Conservation (phyloP, 1,284 basidiomycete species). For the Boletellus deceptivus region DNA sequence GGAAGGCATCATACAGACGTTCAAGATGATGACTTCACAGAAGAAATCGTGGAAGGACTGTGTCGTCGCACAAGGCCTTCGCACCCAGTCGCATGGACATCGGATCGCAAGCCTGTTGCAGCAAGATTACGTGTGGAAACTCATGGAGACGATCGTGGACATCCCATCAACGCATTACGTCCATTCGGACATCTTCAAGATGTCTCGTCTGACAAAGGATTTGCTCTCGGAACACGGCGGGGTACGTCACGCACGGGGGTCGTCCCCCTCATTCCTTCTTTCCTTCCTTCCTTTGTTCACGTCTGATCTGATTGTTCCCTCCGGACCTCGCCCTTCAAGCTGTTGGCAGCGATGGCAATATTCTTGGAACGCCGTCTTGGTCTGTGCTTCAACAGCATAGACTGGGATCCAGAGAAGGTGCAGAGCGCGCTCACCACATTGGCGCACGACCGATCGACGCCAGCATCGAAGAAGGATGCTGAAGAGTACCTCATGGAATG, state of each 20-base stretch:
- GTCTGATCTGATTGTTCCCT: too few species aligned
- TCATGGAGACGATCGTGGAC: background rate
- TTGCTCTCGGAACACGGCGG: background rate
- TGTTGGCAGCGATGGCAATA: background rate
- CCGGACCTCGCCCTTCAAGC: too few species aligned
- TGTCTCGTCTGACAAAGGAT: background rate
- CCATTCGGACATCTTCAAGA: constrained; percentile 2
- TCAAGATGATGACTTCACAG: background rate
- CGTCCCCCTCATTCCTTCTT: too few species aligned
- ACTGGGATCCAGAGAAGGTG: too few species aligned
- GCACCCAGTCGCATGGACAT: background rate
- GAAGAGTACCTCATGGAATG: background rate
- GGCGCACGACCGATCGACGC: too few species aligned
- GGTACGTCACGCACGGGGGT: too few species aligned
- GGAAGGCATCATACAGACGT: background rate
- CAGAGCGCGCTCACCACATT: too few species aligned
- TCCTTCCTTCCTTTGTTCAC: too few species aligned
- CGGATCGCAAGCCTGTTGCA: background rate
- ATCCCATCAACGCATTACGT: background rate
- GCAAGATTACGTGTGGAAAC: constrained; percentile 1
- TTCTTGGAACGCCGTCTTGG: background rate
- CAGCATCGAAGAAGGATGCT: too few species aligned
- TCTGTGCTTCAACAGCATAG: background rate
- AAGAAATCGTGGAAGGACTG: background rate
- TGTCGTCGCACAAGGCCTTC: too few species aligned